Percentiles rank a stretch among this genome's conserved stretches.
phyloP scores from a whole-genome alignment of 257 asterid genomes.

The Nicotiana knightiana region DNA sequence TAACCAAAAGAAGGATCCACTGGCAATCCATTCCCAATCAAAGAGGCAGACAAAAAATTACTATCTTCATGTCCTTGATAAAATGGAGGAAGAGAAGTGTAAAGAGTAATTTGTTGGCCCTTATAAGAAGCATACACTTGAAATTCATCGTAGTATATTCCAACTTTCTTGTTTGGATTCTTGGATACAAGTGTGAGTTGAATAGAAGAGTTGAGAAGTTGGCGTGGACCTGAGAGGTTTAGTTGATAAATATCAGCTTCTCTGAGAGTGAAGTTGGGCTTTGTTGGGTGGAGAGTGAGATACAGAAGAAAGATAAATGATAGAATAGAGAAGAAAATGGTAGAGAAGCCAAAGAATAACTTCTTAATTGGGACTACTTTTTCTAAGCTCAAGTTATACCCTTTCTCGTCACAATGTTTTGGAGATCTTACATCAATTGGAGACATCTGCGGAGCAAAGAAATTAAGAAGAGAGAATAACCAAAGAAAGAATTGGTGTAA shows the following conservation, averaged over 20 bases:
- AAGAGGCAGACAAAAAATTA: constrained; percentile 49
- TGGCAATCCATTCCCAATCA: constrained; percentile 57
- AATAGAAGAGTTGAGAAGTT: constrained; percentile 67
- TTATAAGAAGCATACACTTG: constrained; percentile 61
- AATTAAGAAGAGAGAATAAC: constrained; percentile 1
- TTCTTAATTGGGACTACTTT: constrained; percentile 45
- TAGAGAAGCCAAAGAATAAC: constrained; percentile 36
- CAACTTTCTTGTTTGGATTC: constrained; percentile 78
- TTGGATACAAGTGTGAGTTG: constrained; percentile 56
- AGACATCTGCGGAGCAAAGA: constrained; percentile 51
- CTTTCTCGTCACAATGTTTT: constrained; percentile 73
- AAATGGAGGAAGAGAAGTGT: constrained; percentile 58
- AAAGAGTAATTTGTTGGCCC: constrained; percentile 58
- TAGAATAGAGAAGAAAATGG: constrained; percentile 53
- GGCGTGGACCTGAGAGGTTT: constrained; percentile 48
- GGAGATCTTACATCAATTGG: constrained; percentile 57
- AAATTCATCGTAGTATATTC: constrained; percentile 68
- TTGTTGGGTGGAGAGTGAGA: constrained; percentile 70
- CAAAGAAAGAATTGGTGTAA: neutral
- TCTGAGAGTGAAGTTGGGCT: constrained; percentile 63
- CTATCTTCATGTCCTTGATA: constrained; percentile 69
- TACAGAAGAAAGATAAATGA: constrained; percentile 64
- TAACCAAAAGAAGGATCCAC: constrained; percentile 66
- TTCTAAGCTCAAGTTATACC: constrained; percentile 6
- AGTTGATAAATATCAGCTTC: constrained; percentile 64